phyloP scores from a whole-genome alignment of 192 early-diverging fungal genomes.

The Coemansia reversa region DNA sequence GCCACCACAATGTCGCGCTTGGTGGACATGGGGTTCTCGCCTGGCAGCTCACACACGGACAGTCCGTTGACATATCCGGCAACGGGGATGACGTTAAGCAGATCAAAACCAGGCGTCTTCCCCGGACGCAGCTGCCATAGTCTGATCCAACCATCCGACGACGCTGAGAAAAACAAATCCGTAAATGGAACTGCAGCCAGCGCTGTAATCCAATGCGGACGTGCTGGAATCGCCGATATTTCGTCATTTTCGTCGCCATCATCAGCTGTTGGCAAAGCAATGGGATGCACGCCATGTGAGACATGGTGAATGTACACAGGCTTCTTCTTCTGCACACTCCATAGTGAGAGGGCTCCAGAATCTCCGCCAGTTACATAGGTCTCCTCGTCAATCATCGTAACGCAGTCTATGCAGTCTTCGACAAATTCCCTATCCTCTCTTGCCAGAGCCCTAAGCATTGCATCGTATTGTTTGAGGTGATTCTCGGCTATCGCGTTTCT shows the following conservation, averaged over 20 bases:
- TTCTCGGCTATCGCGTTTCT: constrained; percentile 1
- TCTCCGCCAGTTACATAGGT: constrained; percentile 91
- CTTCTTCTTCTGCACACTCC: constrained; percentile 91
- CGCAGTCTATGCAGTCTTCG: constrained; percentile 77
- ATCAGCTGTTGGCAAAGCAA: not conserved
- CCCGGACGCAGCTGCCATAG: constrained; percentile 80
- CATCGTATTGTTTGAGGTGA: constrained; percentile 2
- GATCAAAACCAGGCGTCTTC: constrained; percentile 59
- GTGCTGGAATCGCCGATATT: constrained; percentile 5
- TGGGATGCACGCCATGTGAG: constrained; percentile 70
- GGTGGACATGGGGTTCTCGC: constrained; percentile 12
- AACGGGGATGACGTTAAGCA: constrained; percentile 58
- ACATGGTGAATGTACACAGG: constrained; percentile 75
- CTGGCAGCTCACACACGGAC: constrained; percentile 27
- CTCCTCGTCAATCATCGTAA: constrained; percentile 93
- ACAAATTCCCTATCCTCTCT: constrained; percentile 13
- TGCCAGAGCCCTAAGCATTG: constrained; percentile 27
- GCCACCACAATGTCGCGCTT: constrained; percentile 55
- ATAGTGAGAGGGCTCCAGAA: constrained; percentile 83
- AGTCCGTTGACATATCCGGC: constrained; percentile 62
- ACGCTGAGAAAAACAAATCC: constrained; percentile 87
- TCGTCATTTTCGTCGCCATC: constrained; percentile 1
- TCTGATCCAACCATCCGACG: constrained; percentile 82
- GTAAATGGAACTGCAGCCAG: constrained; percentile 80
- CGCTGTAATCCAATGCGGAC: constrained; percentile 83